Evolutionary conservation across 75 land plant species (phyloP), one percentile per base, ranked within the genome.

Genomic region (Cryptomeria japonica): DNA sequence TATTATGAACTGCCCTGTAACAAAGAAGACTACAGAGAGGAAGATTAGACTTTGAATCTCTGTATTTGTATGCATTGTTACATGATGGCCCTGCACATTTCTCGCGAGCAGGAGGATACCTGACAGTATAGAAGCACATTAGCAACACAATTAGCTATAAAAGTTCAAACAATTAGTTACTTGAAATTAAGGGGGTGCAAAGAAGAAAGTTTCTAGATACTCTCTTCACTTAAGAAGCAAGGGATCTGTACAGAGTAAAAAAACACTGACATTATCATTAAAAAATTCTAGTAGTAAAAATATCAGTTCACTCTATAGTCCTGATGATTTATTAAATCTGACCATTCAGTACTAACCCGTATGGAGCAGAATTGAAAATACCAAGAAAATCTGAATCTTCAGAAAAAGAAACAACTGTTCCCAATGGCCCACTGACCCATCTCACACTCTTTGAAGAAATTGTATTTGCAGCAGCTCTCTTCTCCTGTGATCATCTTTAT

Each of bases 1-100:
- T 51, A n/a, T 86, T 42, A 34, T 91, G 92, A 37, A 93, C 86
- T n/a, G 90, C 93, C 83, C 86, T 76, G 68, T 93, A 93, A 80
- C 93, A 93, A 56, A 89, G 89, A 86, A 93, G 91, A 87, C 93
- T 93, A 86, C 93, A 93, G 47, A 93, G 93, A 56, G 93, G 93
- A 83, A 91, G 89, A 42, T 89, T 85, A 36, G 91, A 87, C 83
- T 89, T 93, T 37, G 91, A 87, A 77, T 93, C 92, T 70, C 93
- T 87, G 70, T 93, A 93, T 80, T 91, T 93, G 88, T 91, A 91
- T 42, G 89, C 38, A 87, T 93, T 93, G 55, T 85, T 80, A 68
- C 93, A 93, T 36, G 90, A 83, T 18, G 93, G 90, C 36, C 89
- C 93, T 41, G 90, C 93, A 89, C 93, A 93, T 85, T 89, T 89